Evolutionary conservation across 768 basidiomycete species (phyloP), one percentile per base, ranked within the genome.

Genomic region (Dacryopinax spathularia): DNA sequence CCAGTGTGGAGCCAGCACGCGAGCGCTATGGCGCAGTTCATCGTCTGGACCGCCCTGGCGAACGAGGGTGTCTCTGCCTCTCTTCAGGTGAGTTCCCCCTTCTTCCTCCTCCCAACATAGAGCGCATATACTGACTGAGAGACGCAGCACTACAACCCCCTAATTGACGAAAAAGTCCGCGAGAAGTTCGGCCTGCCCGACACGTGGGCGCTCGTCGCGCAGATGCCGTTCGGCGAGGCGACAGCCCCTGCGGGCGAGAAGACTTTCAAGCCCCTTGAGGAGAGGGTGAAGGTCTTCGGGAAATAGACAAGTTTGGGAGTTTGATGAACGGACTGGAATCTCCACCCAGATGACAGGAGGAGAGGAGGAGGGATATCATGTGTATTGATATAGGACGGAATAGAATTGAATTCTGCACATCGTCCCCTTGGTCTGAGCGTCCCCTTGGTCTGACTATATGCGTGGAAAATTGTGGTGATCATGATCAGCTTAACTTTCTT

Each of bases 31-130:
- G 65, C 71, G 15, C 71, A 73, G 31, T 68, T 69, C 61, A 67
- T 70, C 65, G 66, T 72, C 43, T 75, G 75, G 75, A 73, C 73
- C 25, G 70, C 73, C 0, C 65, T 76, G 13, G 68, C 68, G 35
- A 65, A 63, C 22, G 73, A 74, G 43, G 74, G 74, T 13, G 65
- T 74, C 62, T 75, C 75, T 41, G 74, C 73, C 7, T 66, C 61
- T 34, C 66, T 75, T 12, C 72, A 72, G 60, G 63, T 67, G 27
- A 56, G 61, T 63, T 13, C 12, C 29, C 39, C 9, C 36, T 18
- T 34, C 66, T 34, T 22, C 20, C 6, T 15, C 29, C 35, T 9
- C 18, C 22, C 31, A 31, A 33, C 35, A 16, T 20, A 34, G 31
- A 25, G 27, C n/a, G 39, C 15, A 3, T 36, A 12, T 27, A 20